These are phyloP conservation scores for Chloris gayana DNA, from an alignment of 176 grass and related monocot genomes.

Conservation along the genomic window DNA sequence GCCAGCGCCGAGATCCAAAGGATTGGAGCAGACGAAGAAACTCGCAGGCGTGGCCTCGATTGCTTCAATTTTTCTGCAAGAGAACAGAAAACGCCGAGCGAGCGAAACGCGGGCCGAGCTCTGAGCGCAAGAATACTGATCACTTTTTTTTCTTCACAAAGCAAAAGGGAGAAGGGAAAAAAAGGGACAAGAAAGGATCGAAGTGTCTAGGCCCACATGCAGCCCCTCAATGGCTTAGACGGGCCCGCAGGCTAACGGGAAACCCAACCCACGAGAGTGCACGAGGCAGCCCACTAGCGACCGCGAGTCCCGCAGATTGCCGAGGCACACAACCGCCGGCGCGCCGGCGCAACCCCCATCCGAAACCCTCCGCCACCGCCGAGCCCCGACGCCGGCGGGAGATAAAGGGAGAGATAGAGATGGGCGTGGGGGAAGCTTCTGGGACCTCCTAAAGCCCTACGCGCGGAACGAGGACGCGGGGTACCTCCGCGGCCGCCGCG, in stretches of 20 bases:
- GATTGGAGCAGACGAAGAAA: not conserved
- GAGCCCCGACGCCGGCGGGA: conserved; percentile 13
- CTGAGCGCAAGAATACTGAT: not conserved
- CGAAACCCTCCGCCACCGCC: not conserved
- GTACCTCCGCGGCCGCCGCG: conserved; percentile 75
- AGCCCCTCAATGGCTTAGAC: not conserved
- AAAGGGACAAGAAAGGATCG: not conserved
- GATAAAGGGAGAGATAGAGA: conserved; percentile 20
- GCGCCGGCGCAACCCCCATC: not conserved
- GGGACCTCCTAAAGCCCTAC: conserved; percentile 83
- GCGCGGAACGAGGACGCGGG: conserved; percentile 60
- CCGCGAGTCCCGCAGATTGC: conserved; percentile 1
- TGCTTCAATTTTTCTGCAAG: too few species aligned
- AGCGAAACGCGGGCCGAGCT: not conserved
- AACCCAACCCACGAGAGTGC: not conserved
- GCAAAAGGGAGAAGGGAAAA: not conserved
- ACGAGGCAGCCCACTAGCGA: conserved; percentile 19
- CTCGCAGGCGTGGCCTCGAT: too few species aligned
- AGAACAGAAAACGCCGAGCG: too few species aligned
- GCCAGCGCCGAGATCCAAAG: not conserved
- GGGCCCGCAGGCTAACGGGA: conserved; percentile 8
- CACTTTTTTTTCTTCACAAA: not conserved
- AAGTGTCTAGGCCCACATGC: conserved; percentile 27
- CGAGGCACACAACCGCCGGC: conserved; percentile 13
- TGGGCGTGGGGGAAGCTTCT: conserved; percentile 89